Evolutionary conservation across 148 eudicot genomes (phyloP).

Genomic region (Diospyros lotus): DNA sequence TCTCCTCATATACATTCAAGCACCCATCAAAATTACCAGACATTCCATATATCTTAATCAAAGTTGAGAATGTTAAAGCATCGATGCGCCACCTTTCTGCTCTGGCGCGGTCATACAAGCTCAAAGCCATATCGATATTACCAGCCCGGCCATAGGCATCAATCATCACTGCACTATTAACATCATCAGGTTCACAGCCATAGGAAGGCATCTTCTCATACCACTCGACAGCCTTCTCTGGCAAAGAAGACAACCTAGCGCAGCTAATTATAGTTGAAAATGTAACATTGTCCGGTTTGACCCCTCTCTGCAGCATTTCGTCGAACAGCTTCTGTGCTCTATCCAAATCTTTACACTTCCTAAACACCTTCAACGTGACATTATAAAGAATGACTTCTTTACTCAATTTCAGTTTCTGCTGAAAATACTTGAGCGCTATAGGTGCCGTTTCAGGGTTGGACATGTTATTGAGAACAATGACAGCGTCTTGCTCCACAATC

Average conservation of each 20-base stretch:
- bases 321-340: slow-evolving; percentile 65
- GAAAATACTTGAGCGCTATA: slow-evolving; percentile 41
- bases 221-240: slow-evolving; percentile 72
- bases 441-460: slow-evolving; percentile 45
- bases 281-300: slow-evolving; percentile 71
- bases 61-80: slow-evolving; percentile 58
- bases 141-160: slow-evolving; percentile 79
- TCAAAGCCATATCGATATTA: slow-evolving; percentile 55
- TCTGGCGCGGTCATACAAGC: slow-evolving; percentile 75
- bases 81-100: slow-evolving; percentile 70
- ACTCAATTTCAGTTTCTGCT: slow-evolving; percentile 18
- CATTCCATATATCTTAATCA: slow-evolving; percentile 64
- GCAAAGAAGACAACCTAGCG: slow-evolving; percentile 53
- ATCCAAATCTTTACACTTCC: slow-evolving; percentile 56
- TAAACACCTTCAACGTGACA: slow-evolving; percentile 69
- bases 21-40: slow-evolving; percentile 84
- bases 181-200: slow-evolving; percentile 62
- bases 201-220: slow-evolving; percentile 69
- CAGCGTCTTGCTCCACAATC: slow-evolving; percentile 64
- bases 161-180: slow-evolving; percentile 75
- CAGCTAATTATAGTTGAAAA: slow-evolving; percentile 84
- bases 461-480: slow-evolving; percentile 61
- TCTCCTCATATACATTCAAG: slow-evolving; percentile 86
- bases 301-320: slow-evolving; percentile 57
- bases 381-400: slow-evolving; percentile 60